Conservation (phyloP, 2,329 filamentous ascomycete species). For the Teratosphaeria zuluensis region DNA sequence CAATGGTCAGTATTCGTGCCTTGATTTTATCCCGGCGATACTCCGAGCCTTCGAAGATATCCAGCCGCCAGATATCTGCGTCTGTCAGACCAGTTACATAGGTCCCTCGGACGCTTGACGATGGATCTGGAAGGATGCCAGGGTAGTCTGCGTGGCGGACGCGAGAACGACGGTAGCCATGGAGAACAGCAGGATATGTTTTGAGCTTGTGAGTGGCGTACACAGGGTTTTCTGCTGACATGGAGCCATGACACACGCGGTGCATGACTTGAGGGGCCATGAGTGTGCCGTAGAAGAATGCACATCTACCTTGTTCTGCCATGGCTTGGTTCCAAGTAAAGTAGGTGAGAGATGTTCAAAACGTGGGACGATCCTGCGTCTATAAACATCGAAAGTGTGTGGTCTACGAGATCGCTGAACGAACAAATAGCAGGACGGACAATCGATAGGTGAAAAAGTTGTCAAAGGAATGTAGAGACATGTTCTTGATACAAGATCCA, state of each 20-base stretch:
- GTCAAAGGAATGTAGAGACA: too few species aligned
- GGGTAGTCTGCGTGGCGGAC: conserved; percentile 70
- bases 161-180: conserved; percentile 59
- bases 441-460: background rate
- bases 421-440: background rate
- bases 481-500: too few species aligned
- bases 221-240: conserved; percentile 39
- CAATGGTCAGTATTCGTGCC: conserved; percentile 24
- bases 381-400: too few species aligned
- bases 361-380: too few species aligned
- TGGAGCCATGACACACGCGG: conserved; percentile 64
- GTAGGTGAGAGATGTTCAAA: background rate
- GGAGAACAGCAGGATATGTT: conserved; percentile 66
- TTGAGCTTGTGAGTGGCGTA: conserved; percentile 42
- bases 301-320: conserved; percentile 28
- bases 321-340: background rate
- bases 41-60: conserved; percentile 71
- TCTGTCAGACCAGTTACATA: conserved; percentile 70
- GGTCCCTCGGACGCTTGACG: conserved; percentile 58
- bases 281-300: conserved; percentile 59
- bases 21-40: conserved; percentile 49
- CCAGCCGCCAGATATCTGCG: conserved; percentile 64
- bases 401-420: background rate
- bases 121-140: conserved; percentile 47
- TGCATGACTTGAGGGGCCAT: conserved; percentile 86